Evolutionary conservation across 2,329 filamentous ascomycete genomes (phyloP).

Genomic region (Alternaria sp.): DNA sequence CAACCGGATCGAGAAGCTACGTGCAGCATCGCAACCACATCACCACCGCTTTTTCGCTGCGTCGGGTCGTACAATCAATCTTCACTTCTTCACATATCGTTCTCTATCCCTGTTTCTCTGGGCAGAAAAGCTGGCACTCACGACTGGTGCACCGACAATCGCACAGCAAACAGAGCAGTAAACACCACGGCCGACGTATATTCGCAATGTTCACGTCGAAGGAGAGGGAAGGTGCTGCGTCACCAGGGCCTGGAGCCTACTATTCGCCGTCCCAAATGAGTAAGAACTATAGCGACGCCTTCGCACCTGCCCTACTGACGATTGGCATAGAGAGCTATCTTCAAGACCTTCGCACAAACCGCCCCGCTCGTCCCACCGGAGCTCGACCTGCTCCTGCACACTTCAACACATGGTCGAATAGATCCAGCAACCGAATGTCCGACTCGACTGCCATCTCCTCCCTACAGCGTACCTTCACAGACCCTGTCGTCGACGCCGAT

Average conservation of each 20-base stretch:
- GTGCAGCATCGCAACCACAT: slow-evolving; percentile 33
- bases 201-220: slow-evolving; percentile 40
- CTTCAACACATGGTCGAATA: slow-evolving; percentile 48
- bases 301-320: slow-evolving; percentile 24
- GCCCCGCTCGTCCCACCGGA: slow-evolving; percentile 71
- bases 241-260: slow-evolving; percentile 44
- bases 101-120: background rate
- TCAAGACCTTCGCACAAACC: slow-evolving; percentile 72
- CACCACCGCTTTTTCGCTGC: slow-evolving; percentile 38
- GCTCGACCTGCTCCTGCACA: slow-evolving; percentile 69
- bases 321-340: slow-evolving; percentile 68
- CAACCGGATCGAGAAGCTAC: slow-evolving; percentile 37
- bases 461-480: slow-evolving; percentile 35
- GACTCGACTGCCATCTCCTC: slow-evolving; percentile 36
- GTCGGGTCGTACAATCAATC: slow-evolving; percentile 14
- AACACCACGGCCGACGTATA: slow-evolving; percentile 14
- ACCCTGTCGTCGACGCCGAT: slow-evolving; percentile 30
- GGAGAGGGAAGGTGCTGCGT: slow-evolving; percentile 45
- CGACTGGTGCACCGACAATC: background rate
- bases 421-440: slow-evolving; percentile 28
- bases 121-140: background rate
- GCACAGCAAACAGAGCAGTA: slow-evolving; percentile 23
- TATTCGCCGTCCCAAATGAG: slow-evolving; percentile 50
- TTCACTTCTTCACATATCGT: slow-evolving; percentile 5
- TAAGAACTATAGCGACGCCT: slow-evolving; percentile 30